These are phyloP conservation scores for Tetrastigma voinierianum DNA, from an alignment of 164 flowering plant genomes.

Conservation along the genomic window DNA sequence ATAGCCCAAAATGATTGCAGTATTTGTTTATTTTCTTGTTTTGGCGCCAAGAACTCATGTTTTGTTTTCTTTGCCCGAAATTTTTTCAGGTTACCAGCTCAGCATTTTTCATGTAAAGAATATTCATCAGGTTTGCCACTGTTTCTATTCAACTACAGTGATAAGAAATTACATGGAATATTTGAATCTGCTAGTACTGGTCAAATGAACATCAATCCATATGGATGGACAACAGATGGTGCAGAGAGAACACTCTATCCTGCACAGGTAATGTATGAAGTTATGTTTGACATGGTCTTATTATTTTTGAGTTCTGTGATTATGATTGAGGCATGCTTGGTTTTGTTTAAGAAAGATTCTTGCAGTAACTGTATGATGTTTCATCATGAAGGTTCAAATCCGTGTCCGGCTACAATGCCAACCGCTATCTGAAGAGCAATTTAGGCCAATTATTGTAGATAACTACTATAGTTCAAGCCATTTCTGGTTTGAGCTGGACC, in stretches of 20 bases:
- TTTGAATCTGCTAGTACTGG: slow-evolving; percentile 83
- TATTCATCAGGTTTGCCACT: slow-evolving; percentile 77
- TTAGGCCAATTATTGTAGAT: slow-evolving; percentile 50
- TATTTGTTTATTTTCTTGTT: not conserved
- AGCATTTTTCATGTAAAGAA: slow-evolving; percentile 62
- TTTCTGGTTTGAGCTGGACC: slow-evolving; percentile 93
- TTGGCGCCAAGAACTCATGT: slow-evolving; percentile 1
- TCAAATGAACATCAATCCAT: slow-evolving; percentile 57
- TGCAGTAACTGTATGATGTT: slow-evolving; percentile 10
- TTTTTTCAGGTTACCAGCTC: slow-evolving; percentile 65
- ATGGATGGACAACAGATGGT: slow-evolving; percentile 78
- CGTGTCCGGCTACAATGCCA: slow-evolving; percentile 48
- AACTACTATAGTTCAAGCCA: slow-evolving; percentile 56
- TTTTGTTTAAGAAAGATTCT: not conserved
- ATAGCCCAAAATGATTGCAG: too few relatives aligned
- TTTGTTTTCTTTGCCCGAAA: not conserved
- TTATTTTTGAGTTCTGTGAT: not conserved
- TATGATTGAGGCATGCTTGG: not conserved
- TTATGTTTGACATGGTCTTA: not conserved
- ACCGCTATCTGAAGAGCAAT: slow-evolving; percentile 55
- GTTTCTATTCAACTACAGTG: slow-evolving; percentile 83
- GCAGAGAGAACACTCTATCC: slow-evolving; percentile 60
- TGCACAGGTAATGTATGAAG: slow-evolving; percentile 51
- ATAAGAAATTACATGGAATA: slow-evolving; percentile 73
- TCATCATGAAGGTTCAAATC: slow-evolving; percentile 33